Evolutionary conservation across 805 yeast genomes (phyloP).

Genomic region (Cyberlindnera suaveolens): DNA sequence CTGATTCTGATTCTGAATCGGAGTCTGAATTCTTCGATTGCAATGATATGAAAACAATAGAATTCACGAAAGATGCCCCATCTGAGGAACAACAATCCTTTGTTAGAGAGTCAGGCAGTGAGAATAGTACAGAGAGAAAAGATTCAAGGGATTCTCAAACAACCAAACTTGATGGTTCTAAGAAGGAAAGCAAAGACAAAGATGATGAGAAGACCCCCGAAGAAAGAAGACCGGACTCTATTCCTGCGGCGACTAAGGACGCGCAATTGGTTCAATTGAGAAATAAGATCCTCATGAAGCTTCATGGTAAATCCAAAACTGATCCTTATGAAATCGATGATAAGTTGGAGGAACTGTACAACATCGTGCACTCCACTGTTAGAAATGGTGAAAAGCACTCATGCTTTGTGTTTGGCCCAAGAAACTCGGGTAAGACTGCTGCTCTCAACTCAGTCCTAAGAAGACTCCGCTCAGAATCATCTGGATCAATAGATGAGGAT

Average conservation of each 20-base stretch:
- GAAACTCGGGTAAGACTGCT: slow-evolving; percentile 69
- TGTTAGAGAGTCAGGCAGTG: no score
- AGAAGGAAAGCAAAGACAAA: no score
- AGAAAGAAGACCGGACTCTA: not conserved
- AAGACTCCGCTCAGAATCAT: slow-evolving; percentile 22
- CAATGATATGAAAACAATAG: not conserved
- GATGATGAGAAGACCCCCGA: not conserved
- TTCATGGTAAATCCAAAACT: slow-evolving; percentile 10
- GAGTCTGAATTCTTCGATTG: slow-evolving; percentile 9
- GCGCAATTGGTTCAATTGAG: not conserved
- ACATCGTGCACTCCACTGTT: slow-evolving; percentile 58
- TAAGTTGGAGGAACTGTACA: slow-evolving; percentile 43
- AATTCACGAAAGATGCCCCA: not conserved
- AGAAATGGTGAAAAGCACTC: slow-evolving; percentile 75
- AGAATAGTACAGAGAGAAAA: no score
- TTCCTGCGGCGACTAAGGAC: not conserved
- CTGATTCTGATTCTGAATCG: slow-evolving; percentile 1
- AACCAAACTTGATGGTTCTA: no score
- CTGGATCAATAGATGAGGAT: slow-evolving; percentile 29
- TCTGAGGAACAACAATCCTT: not conserved
- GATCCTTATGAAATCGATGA: slow-evolving; percentile 30
- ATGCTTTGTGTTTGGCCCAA: slow-evolving; percentile 70
- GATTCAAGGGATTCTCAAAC: no score
- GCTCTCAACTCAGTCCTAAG: slow-evolving; percentile 52
- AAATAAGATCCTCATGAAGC: slow-evolving; percentile 3